Conservation (phyloP, 257 asterid species). For the Salvia splendens region DNA sequence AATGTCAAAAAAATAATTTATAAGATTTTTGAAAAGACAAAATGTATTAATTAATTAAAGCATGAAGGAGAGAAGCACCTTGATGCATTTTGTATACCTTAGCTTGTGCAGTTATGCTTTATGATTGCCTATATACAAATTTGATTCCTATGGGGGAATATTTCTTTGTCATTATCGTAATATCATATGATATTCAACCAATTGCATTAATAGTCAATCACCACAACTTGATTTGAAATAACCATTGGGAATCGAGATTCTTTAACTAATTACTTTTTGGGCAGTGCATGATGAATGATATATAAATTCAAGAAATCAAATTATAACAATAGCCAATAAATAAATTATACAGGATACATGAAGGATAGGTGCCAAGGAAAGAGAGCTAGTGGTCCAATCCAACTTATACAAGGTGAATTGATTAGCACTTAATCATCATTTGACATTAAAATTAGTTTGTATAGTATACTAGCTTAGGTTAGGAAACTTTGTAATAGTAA, state of each 20-base stretch:
- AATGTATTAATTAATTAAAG: too few species aligned
- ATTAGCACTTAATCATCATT: constrained; percentile 29
- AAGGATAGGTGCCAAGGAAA: constrained; percentile 17
- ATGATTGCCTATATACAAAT: too few species aligned
- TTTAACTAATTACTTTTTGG: background rate
- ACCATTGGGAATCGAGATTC: background rate
- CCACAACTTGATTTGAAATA: background rate
- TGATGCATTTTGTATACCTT: too few species aligned
- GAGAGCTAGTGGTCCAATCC: constrained; percentile 27
- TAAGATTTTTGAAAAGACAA: too few species aligned
- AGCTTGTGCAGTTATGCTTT: too few species aligned
- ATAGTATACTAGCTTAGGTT: constrained; percentile 35
- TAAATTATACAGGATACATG: constrained; percentile 6
- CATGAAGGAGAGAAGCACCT: too few species aligned
- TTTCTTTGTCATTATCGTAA: too few species aligned
- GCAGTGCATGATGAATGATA: background rate
- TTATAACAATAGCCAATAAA: constrained; percentile 5
- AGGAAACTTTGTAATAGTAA: constrained; percentile 34
- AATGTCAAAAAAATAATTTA: too few species aligned
- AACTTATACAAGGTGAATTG: constrained; percentile 18
- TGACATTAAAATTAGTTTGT: constrained; percentile 6
- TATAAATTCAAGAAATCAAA: background rate
- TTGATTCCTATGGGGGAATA: too few species aligned
- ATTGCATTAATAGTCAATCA: background rate
- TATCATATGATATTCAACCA: too few species aligned